Conservation (phyloP, 2,329 filamentous ascomycete genomes). For the Fusarium sp. region DNA sequence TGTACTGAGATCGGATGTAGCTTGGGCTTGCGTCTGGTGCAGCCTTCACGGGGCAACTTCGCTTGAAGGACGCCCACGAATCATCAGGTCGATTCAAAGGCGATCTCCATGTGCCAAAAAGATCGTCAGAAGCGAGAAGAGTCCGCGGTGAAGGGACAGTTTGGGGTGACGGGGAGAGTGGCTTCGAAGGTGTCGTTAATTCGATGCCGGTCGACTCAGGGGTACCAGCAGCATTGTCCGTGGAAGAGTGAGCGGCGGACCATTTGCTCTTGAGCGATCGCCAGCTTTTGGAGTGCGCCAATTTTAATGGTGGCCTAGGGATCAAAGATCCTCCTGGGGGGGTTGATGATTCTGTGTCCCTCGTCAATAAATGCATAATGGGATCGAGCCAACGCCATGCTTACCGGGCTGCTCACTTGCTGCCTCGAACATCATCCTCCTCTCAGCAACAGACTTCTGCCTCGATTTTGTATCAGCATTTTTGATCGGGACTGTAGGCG, state of each 20-base stretch:
- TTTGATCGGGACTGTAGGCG: background rate
- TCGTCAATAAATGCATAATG: background rate
- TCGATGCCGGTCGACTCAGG: background rate
- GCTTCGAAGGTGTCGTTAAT: background rate
- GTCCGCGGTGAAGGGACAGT: constrained; percentile 1
- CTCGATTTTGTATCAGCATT: constrained; percentile 5
- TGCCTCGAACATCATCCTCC: constrained; percentile 39
- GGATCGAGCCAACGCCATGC: background rate
- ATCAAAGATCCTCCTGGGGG: background rate
- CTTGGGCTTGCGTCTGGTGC: constrained; percentile 28
- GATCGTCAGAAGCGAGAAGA: constrained; percentile 18
- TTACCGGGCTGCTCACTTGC: constrained; percentile 7
- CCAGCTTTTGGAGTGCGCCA: constrained; percentile 32
- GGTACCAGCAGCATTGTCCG: background rate
- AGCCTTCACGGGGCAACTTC: constrained; percentile 4
- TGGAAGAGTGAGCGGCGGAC: background rate
- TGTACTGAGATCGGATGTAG: constrained; percentile 33
- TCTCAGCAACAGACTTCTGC: constrained; percentile 43
- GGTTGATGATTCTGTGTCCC: background rate
- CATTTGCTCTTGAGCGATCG: constrained; percentile 9
- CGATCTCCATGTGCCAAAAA: constrained; percentile 17
- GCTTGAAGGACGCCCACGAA: constrained; percentile 30
- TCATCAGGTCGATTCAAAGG: constrained; percentile 22
- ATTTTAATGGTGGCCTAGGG: background rate
- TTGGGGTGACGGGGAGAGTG: background rate